phyloP scores from a whole-genome alignment of 139 green algal genomes.

The Asterochloris erici region DNA sequence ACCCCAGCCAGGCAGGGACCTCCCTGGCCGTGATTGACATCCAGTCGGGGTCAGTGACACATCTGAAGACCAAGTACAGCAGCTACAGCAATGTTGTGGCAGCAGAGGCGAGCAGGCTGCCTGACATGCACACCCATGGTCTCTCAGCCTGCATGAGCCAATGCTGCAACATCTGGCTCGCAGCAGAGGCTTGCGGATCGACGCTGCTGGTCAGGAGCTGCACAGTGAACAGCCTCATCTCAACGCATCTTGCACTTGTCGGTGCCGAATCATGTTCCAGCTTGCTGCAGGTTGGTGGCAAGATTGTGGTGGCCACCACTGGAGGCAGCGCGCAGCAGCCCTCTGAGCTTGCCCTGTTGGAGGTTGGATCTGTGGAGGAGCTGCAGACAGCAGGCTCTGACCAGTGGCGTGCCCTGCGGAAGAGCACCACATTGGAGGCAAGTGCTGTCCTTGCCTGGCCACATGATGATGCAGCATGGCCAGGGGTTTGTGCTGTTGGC shows the following conservation, averaged over 20 bases:
- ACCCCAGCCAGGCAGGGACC: slow-evolving; percentile 31
- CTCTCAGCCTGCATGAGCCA: too few relatives aligned
- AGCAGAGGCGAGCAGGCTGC: not conserved
- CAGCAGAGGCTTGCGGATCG: too few relatives aligned
- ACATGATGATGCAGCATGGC: not conserved
- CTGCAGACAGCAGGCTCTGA: slow-evolving; percentile 21
- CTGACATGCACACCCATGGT: not conserved
- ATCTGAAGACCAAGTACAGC: slow-evolving; percentile 17
- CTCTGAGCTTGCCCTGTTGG: slow-evolving; percentile 32
- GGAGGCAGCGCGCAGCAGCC: slow-evolving; percentile 31
- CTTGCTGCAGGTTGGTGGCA: slow-evolving; percentile 7
- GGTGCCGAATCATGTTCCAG: too few relatives aligned
- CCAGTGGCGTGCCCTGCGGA: slow-evolving; percentile 33
- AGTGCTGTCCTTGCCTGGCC: not conserved
- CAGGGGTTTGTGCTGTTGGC: not conserved
- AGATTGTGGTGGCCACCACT: slow-evolving; percentile 20
- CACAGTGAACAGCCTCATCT: too few relatives aligned
- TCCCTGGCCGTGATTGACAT: slow-evolving; percentile 26
- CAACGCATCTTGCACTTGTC: too few relatives aligned
- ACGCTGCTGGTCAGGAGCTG: too few relatives aligned
- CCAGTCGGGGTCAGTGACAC: slow-evolving; percentile 7
- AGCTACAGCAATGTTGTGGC: slow-evolving; percentile 13
- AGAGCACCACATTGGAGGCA: slow-evolving; percentile 24
- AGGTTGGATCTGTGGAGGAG: slow-evolving; percentile 23
- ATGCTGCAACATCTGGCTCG: too few relatives aligned